Conservation (phyloP, 1,139 yeast genomes). For the Pichia sp. region DNA sequence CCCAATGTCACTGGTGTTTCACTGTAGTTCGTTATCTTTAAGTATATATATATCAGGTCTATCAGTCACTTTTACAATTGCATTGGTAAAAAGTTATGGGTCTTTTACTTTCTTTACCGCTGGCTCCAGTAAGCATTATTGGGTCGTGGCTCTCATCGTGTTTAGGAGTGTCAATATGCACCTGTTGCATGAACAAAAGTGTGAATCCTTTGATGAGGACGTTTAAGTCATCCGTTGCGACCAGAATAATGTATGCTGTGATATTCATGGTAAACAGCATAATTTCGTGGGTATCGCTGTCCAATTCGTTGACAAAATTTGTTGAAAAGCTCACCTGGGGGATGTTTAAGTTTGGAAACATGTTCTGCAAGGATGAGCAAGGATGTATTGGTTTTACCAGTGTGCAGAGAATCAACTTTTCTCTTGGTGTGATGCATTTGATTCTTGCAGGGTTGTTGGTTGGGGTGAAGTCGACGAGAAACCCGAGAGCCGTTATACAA, state of each 20-base stretch:
- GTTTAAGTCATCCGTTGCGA: conserved; percentile 64
- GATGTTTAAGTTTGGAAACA: conserved; percentile 49
- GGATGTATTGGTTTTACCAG: conserved; percentile 92
- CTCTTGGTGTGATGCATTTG: conserved; percentile 77
- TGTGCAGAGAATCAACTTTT: conserved; percentile 85
- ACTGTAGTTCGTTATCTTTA: too few relatives aligned
- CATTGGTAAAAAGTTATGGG: conserved; percentile 53
- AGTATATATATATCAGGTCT: too few relatives aligned
- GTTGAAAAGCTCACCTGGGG: conserved; percentile 73
- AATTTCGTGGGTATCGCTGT: conserved; percentile 84
- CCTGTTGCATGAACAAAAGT: conserved; percentile 48
- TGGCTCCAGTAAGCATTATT: conserved; percentile 53
- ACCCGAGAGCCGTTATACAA: conserved; percentile 79
- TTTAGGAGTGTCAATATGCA: conserved; percentile 79
- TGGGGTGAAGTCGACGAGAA: conserved; percentile 72
- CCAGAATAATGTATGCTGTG: conserved; percentile 80
- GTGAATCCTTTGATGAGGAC: conserved; percentile 54
- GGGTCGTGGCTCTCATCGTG: conserved; percentile 75
- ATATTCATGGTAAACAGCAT: conserved; percentile 73
- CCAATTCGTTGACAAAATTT: conserved; percentile 73
- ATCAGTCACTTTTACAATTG: too few relatives aligned
- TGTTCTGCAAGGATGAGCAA: conserved; percentile 66
- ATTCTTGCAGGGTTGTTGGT: conserved; percentile 61
- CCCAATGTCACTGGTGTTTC: too few relatives aligned
- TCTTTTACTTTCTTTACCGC: conserved; percentile 70